Conservation (phyloP, 208 protist species). For the Crithidia expoeki region DNA sequence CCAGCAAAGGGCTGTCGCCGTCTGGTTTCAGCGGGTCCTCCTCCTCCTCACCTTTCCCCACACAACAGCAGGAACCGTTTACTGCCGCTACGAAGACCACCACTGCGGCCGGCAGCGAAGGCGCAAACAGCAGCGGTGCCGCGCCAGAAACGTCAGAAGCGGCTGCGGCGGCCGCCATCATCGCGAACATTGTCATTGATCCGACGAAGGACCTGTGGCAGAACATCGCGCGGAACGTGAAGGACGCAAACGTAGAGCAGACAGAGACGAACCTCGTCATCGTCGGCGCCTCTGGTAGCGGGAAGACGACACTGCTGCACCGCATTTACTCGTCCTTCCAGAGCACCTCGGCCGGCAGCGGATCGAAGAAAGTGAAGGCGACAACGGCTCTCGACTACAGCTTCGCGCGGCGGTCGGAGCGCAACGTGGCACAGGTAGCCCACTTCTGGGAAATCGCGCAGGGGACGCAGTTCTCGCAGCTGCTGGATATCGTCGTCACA, state of each 20-base stretch:
- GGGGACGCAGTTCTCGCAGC: slow-evolving; percentile 74
- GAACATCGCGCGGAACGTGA: slow-evolving; percentile 86
- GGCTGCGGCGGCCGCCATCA: slow-evolving; percentile 10
- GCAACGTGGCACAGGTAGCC: slow-evolving; percentile 75
- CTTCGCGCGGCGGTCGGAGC: slow-evolving; percentile 78
- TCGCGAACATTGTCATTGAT: slow-evolving; percentile 63
- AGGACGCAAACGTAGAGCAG: slow-evolving; percentile 58
- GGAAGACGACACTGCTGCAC: slow-evolving; percentile 87
- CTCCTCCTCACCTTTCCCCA: not conserved
- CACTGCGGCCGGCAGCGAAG: not conserved
- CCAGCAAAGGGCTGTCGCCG: not conserved
- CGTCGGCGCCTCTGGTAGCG: slow-evolving; percentile 66
- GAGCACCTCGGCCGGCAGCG: slow-evolving; percentile 34
- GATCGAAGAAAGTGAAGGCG: slow-evolving; percentile 64
- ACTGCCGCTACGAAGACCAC: not conserved
- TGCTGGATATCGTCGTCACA: slow-evolving; percentile 88
- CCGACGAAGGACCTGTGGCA: slow-evolving; percentile 87
- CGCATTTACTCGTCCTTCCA: slow-evolving; percentile 67
- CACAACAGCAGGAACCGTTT: not conserved
- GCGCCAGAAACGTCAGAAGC: slow-evolving; percentile 7
- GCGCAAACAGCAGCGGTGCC: too few relatives aligned
- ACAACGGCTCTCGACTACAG: slow-evolving; percentile 92
- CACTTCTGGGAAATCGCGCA: slow-evolving; percentile 94
- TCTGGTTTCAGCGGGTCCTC: not conserved
- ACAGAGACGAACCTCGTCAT: slow-evolving; percentile 76